Conservation (phyloP, 2,329 filamentous ascomycete species). For the Davidsoniella eucalypti region DNA sequence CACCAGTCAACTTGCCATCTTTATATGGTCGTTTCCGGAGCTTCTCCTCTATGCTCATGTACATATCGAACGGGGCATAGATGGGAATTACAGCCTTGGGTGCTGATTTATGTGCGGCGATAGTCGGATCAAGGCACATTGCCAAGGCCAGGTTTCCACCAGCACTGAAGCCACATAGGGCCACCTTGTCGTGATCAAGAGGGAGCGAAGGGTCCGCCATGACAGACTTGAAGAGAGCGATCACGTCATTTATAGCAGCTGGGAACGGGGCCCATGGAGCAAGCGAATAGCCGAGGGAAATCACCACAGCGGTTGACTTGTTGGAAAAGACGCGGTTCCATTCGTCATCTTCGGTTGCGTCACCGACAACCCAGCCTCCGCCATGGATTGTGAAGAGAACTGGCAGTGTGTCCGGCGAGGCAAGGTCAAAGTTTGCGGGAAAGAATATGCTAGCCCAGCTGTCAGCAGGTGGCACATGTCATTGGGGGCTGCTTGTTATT, state of each 20-base stretch:
- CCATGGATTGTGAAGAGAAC: constrained; percentile 35
- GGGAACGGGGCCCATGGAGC: constrained; percentile 30
- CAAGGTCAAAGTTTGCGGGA: constrained; percentile 21
- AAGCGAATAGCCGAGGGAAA: constrained; percentile 33
- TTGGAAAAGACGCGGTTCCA: constrained; percentile 29
- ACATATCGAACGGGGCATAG: constrained; percentile 26
- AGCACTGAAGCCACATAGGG: constrained; percentile 32
- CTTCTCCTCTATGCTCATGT: constrained; percentile 17
- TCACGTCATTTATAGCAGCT: constrained; percentile 26
- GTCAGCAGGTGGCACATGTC: background rate
- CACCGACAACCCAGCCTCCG: constrained; percentile 31
- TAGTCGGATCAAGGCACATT: constrained; percentile 23
- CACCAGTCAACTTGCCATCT: constrained; percentile 13
- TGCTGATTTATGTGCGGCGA: constrained; percentile 17
- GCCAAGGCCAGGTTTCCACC: constrained; percentile 32
- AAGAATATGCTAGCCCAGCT: constrained; percentile 22
- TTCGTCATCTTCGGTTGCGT: constrained; percentile 27
- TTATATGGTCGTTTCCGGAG: constrained; percentile 17
- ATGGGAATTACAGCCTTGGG: constrained; percentile 24
- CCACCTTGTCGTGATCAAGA: constrained; percentile 26
- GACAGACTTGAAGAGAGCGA: constrained; percentile 25
- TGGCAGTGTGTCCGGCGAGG: constrained; percentile 21
- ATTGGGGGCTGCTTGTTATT: background rate
- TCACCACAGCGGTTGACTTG: constrained; percentile 25
- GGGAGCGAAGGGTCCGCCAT: constrained; percentile 28